Evolutionary conservation across 805 yeast species (phyloP).

Genomic region (Monosporozyma aerobia): DNA sequence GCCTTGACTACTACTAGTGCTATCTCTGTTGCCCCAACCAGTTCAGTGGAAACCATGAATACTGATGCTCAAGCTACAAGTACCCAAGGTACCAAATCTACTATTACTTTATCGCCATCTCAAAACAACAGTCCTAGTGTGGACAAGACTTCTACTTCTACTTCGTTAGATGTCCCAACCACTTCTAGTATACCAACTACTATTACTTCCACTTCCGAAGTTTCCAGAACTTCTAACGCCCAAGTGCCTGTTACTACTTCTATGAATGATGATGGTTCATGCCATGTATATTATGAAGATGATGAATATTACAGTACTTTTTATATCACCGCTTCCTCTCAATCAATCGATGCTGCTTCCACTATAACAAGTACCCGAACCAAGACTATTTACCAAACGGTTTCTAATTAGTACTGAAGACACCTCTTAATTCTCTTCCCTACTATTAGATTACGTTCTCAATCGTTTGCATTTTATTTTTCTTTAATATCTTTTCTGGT

Average conservation of each 20-base stretch:
- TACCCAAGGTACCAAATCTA: background rate
- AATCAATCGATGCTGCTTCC: constrained; percentile 29
- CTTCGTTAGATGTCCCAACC: background rate
- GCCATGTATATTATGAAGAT: constrained; percentile 20
- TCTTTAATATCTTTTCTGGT: background rate
- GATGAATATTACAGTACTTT: constrained; percentile 26
- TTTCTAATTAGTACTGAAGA: constrained; percentile 3
- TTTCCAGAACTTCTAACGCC: background rate
- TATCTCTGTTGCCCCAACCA: constrained; percentile 18
- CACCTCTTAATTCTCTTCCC: background rate
- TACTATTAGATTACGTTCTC: background rate
- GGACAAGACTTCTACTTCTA: background rate
- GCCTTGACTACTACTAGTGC: background rate
- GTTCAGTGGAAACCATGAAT: background rate
- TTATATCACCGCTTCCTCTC: constrained; percentile 21
- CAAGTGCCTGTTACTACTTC: background rate
- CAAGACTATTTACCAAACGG: constrained; percentile 15
- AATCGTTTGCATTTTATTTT: background rate
- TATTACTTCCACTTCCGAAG: constrained; percentile 5
- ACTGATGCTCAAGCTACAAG: background rate
- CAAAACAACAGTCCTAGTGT: background rate
- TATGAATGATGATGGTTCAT: constrained; percentile 16
- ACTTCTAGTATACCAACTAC: constrained; percentile 11
- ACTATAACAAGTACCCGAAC: constrained; percentile 27
- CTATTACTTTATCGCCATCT: background rate